Base-by-base conservation (phyloP, 768 basidiomycete genomes). In the Pisolithus sp. region DNA sequence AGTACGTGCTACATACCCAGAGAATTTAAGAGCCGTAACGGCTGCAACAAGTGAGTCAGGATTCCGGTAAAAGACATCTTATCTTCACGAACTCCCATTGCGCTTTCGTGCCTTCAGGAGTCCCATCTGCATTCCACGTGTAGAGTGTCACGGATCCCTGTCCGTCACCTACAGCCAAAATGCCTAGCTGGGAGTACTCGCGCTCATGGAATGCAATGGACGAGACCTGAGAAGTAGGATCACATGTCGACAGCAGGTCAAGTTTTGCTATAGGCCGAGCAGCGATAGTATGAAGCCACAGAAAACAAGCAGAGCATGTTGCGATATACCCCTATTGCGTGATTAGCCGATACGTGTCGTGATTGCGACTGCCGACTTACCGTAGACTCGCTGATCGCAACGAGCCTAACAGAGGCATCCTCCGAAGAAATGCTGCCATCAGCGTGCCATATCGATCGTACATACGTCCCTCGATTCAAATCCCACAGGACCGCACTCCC, bases 401-500 rank as follows among this genome's bases (percentile, higher is more conserved):
- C 84, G 1, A 86, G 73, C 59, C 80, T 78, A 13, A 95, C 81
- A 0, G 77, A 72, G 18, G 72, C 48, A 51, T 52, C 60, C 46
- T 75, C 68, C 3, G 46, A 36, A 21, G 53, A 12, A 31, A 10
- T 45, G 9, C 61, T 58, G 8, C 57, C 61, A 0, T 63, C 53
- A 10, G 75, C 76, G 51, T 91, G 88, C 79, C 85, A 85, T 28
- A 92, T 86, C 0, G 89, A 88, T 50, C 85, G 73, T 12, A 88
- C 81, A 56, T 96, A 95, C 7, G 81, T 71, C 7, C 87, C 86
- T 24, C 82, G 73, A 62, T 96, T 95, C 48, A 93, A 75, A 66
- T 95, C 93, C 93, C 93, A 96, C 3, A 95, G 52, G 4, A 85
- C 86, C 0, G 87, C 90, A 54, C 84, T 89, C 1, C 93, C 90